Base-by-base conservation (phyloP, 2,329 filamentous ascomycete genomes). In the Thielaviopsis populi region DNA sequence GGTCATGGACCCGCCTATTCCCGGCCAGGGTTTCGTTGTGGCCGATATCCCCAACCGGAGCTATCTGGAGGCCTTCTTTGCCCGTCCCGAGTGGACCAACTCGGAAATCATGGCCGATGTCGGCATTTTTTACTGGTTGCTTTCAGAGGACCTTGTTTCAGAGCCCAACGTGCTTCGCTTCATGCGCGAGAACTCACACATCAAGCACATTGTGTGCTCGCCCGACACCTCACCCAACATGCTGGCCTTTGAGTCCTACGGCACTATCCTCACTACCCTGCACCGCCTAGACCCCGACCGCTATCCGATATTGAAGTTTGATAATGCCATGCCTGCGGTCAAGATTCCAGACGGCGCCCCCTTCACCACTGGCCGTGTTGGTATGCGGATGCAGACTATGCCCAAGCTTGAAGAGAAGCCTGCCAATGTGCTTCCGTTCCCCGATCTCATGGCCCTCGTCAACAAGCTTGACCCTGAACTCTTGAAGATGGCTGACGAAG, bases 141-240 rank as follows among this genome's bases (percentile, higher is more conserved):
- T 96, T 30, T 89, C 89, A 0, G 78, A 80, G 3, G 84, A 81
- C 2, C 78, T 97, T 15, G 76, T 80, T 6, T 75, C 79, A 2
- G 81, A 94, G 71, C 70, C 79, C 11, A 78, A 78, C 24, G 73
- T 99, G 19, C 79, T 80, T 64, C 74, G 80, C 1, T 96, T 96
- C 71, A 89, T 95, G 73, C 69, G 79, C 33, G 77, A 80, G 42
- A 81, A 83, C 68, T 72, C 77, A 1, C 70, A 81, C 17, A 73
- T 88, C 42, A 80, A 87, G 71, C 94, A 99, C 72, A 77, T 92
- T 54, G 79, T 99, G 17, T 88, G 90, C 19, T 86, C 89, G 1
- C 74, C 80, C 2, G 89, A 95, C 61, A 79, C 80, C 59, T 89
- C 83, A 68, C 82, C 90, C 1, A 92, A 97, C 72, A 83, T 85